Evolutionary conservation across 352 stramenopile species (phyloP), one percentile per base, ranked within the genome.

Genomic region (Peronospora belbahrii): DNA sequence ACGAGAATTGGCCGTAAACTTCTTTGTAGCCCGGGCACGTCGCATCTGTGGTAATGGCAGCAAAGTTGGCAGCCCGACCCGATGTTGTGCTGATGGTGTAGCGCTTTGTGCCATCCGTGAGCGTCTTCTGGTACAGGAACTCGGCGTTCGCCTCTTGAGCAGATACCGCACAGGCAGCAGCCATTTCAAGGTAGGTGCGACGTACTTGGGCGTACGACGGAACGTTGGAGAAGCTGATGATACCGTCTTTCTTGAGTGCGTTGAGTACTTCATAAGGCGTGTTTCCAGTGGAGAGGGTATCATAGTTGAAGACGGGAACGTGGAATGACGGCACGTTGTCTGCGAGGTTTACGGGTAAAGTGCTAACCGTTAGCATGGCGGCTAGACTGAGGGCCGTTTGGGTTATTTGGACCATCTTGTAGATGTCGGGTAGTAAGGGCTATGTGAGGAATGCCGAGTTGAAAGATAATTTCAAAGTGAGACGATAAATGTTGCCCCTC

Each of bases 71-170:
- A 13, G 68, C 45, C 27, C 67, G 50, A 9, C 75, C 74, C 8
- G 70, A 70, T 20, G 54, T 48, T 20, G 70, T 74, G 52, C 73
- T 82, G 62, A 89, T 83, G 20, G 78, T 89, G 56, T 76, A 85
- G 19, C 75, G 74, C 32, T 74, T 59, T 6, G 74, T 85, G 38
- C 75, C 75, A 43, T 85, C 78, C 5, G 60, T 51, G 23, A 89
- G 57, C 31, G 44, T 73, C 62, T 85, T 86, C 51, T 66, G 38
- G 24, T 74, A 53, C 35, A 85, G 35, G 41, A 85, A 85, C 27
- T 62, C 41, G 33, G 52, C 49, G 39, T 61, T 50, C 42, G 24
- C 42, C 36, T 52, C 25, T n/a, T 62, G 25, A 13, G 43, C 55
- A 6, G 60, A 58, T 17, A 87, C 56, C 28, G 71, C 69, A n/a